Percentiles rank a stretch among this genome's conserved stretches.
These are phyloP conservation scores for Eustoma russellianum DNA, from an alignment of 257 asterid genomes.

Conservation along the genomic window DNA sequence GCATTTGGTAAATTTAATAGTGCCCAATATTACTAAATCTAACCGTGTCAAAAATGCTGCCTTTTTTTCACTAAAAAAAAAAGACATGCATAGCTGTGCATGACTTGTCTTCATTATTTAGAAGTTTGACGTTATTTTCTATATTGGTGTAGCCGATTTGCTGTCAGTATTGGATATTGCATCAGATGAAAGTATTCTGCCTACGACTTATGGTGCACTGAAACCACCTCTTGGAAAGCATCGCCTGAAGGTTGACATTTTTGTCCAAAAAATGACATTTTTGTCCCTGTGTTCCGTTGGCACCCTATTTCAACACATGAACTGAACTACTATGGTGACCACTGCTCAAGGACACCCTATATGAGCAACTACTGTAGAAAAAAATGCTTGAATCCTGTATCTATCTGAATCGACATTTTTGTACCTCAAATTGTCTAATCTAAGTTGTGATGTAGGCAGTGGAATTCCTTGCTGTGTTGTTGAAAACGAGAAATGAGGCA, in stretches of 20 bases:
- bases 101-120: not conserved
- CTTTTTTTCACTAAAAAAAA: no score
- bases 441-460: constrained; percentile 43
- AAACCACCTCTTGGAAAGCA: constrained; percentile 97
- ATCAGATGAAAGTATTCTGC: constrained; percentile 65
- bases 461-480: constrained; percentile 73
- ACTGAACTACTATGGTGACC: not conserved
- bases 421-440: not conserved
- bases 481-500: constrained; percentile 75
- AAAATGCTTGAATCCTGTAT: no score
- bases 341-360: no score
- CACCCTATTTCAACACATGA: no score
- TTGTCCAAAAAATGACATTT: not conserved
- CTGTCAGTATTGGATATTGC: constrained; percentile 63
- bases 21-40: no score
- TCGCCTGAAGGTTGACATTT: constrained; percentile 66
- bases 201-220: constrained; percentile 82
- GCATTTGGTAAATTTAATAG: no score
- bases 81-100: not conserved
- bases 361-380: no score
- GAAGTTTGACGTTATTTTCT: not conserved
- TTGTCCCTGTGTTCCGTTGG: not conserved
- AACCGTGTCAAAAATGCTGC: no score
- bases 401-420: no score
- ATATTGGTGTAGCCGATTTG: constrained; percentile 55